phyloP scores from a whole-genome alignment of 106 monocot genomes.

The Acorus calamus region DNA sequence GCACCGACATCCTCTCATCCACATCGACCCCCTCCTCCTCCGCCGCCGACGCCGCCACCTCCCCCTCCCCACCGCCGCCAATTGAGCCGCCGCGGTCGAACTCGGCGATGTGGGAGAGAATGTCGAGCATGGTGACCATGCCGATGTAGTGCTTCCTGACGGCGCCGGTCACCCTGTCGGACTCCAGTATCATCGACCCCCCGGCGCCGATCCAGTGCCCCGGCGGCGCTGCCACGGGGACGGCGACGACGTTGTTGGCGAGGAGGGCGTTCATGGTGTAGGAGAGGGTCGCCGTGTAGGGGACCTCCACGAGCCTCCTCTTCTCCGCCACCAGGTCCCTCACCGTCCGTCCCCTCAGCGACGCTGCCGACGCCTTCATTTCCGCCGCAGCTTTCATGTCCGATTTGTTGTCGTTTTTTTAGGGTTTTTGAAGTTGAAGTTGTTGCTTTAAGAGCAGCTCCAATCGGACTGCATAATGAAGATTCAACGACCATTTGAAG shows the following conservation, averaged over 20 bases:
- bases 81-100: background rate
- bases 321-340: constrained; percentile 30
- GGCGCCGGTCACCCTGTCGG: constrained; percentile 42
- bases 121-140: constrained; percentile 59
- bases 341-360: constrained; percentile 34
- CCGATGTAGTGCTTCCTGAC: constrained; percentile 62
- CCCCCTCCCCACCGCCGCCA: background rate
- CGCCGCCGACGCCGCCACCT: background rate
- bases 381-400: background rate
- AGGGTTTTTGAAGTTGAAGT: too few relatives aligned
- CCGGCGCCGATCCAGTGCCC: constrained; percentile 67
- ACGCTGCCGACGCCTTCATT: constrained; percentile 16
- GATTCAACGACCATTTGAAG: too few relatives aligned
- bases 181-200: constrained; percentile 59
- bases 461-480: too few relatives aligned
- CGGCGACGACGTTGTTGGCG: constrained; percentile 42
- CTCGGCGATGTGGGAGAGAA: constrained; percentile 51
- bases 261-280: constrained; percentile 44
- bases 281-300: constrained; percentile 48
- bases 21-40: constrained; percentile 17
- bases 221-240: constrained; percentile 57
- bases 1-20: constrained; percentile 39
- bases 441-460: too few relatives aligned
- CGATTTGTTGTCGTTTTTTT: too few relatives aligned
- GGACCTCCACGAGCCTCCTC: constrained; percentile 59